Conservation (phyloP, 2,329 filamentous ascomycete genomes). For the Chrysosporium queenslandicum region DNA sequence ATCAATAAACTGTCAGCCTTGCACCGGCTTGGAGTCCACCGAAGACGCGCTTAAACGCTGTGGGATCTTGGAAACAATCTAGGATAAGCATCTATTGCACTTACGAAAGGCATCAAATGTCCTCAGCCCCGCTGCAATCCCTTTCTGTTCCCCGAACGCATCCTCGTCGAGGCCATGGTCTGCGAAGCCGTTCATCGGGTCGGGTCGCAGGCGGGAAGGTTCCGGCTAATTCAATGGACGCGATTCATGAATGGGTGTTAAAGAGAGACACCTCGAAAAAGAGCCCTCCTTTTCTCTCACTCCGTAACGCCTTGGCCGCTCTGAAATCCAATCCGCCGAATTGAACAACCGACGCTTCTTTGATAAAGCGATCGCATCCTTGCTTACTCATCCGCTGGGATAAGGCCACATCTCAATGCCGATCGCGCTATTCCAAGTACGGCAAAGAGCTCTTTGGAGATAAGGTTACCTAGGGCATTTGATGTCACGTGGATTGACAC, state of each 20-base stretch:
- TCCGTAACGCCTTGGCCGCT: background rate
- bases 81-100: constrained; percentile 28
- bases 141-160: constrained; percentile 63
- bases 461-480: no score
- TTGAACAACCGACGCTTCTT: background rate
- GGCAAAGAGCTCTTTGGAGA: no score
- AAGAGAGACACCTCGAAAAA: background rate
- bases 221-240: background rate
- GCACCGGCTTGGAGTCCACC: background rate
- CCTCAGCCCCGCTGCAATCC: constrained; percentile 49
- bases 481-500: no score
- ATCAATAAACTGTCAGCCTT: constrained; percentile 2
- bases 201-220: constrained; percentile 1
- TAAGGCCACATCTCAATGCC: constrained; percentile 14
- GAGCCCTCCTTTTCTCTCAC: constrained; percentile 1
- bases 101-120: constrained; percentile 96
- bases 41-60: background rate
- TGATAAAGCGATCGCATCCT: background rate
- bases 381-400: constrained; percentile 13
- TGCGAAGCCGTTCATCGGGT: constrained; percentile 67
- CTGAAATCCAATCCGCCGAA: background rate
- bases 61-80: background rate
- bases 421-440: background rate
- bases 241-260: background rate
- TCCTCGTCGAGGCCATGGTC: constrained; percentile 64